Evolutionary conservation across 1,139 yeast species (phyloP), one percentile per base, ranked within the genome.

Genomic region (Nakaseomyces uthaithaninus): DNA sequence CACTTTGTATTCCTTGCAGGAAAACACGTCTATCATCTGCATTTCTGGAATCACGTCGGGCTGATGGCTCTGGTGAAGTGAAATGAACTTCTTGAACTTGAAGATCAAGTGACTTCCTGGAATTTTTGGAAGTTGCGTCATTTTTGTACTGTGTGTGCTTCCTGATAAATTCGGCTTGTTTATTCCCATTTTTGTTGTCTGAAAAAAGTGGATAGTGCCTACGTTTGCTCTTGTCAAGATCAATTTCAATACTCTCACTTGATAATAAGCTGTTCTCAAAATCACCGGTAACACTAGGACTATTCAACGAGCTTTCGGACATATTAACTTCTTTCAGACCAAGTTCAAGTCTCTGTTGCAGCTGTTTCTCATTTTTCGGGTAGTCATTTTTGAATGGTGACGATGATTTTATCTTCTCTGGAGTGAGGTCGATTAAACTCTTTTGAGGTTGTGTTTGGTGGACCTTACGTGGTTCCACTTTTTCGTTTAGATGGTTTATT

Each of bases 171-270:
- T 18, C 18, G 9, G 27, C 24, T 8, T 12, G 18, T 8, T 15
- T 14, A 9, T 24, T 14, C 4, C 18, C 19, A 11, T 17, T 39
- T 41, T 45, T 33, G 39, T 43, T 22, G 8, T 22, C 33, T 17
- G 9, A 22, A 16, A 17, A 8, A 6, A 31, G 24, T 11, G 38
- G 37, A n/a, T 31, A 19, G 25, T 31, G 35, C 25, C 24, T 10
- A n/a, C 23, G 24, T 40, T 27, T 41, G 27, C 50, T 44, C 11
- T 47, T 50, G 18, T 52, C 51, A 23, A 59, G 38, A 37, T 58
- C 55, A 18, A 59, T 38, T 25, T 56, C 55, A 31, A 57, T 54
- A 39, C 61, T 57, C 36, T 57, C 60, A 19, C 55, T 55, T 2
- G 62, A 54, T 2, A 53, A 43, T 10, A 45, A 38, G 26, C 47